These are phyloP conservation scores for Grosmannia serpens DNA, from an alignment of 2,329 filamentous ascomycete genomes.

Conservation along the genomic window DNA sequence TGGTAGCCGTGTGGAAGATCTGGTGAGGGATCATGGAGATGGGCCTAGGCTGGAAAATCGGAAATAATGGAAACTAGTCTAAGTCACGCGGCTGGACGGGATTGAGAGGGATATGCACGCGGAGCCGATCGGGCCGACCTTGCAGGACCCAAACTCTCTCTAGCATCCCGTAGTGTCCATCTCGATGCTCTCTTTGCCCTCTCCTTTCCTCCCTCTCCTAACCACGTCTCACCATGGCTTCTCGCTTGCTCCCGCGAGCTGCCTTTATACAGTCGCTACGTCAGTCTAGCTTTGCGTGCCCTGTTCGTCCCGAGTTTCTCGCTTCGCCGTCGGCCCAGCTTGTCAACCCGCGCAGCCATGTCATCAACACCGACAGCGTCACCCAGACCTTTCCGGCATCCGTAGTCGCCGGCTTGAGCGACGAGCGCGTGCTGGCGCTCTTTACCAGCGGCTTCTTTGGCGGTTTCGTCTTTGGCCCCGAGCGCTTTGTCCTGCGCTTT, in stretches of 20 bases:
- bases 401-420: neutral
- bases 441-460: constrained; percentile 4
- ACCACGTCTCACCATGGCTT: neutral
- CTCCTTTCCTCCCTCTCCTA: neutral
- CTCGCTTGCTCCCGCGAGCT: constrained; percentile 1
- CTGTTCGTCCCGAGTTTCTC: constrained; percentile 3
- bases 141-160: neutral
- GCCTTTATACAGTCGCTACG: neutral
- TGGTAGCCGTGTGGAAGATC: too few species aligned
- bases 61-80: too few species aligned
- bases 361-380: constrained; percentile 1
- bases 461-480: constrained; percentile 2
- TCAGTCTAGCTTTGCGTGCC: constrained; percentile 1
- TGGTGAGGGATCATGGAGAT: too few species aligned
- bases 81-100: too few species aligned
- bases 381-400: neutral
- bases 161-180: too few species aligned
- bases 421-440: constrained; percentile 1
- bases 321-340: neutral
- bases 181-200: neutral
- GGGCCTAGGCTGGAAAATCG: too few species aligned
- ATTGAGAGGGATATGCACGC: too few species aligned
- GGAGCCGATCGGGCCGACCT: neutral
- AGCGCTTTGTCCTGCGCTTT: constrained; percentile 1
- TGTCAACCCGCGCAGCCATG: constrained; percentile 2